These are phyloP conservation scores for Metschnikowia dekortorum DNA, from an alignment of 805 yeast species.

Conservation along the genomic window DNA sequence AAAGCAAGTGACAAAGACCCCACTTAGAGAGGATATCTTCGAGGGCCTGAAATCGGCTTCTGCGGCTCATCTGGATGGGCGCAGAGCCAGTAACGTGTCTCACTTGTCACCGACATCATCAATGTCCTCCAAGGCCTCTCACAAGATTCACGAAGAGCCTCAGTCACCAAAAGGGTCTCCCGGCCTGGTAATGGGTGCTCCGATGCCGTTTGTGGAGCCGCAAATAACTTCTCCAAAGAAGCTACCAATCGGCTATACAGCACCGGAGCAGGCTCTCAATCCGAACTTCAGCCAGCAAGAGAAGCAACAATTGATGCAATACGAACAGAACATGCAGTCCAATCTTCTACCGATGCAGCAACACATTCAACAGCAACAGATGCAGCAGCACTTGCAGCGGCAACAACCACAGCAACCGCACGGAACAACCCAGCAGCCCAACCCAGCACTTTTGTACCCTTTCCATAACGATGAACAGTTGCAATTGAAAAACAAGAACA, in stretches of 20 bases:
- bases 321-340: background rate
- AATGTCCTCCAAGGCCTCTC: constrained; percentile 29
- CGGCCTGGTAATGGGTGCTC: background rate
- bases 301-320: background rate
- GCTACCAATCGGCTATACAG: background rate
- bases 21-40: constrained; percentile 37
- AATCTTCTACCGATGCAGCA: background rate
- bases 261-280: background rate
- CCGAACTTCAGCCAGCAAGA: background rate
- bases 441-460: background rate
- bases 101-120: constrained; percentile 36
- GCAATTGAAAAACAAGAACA: background rate
- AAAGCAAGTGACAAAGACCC: constrained; percentile 15
- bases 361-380: background rate
- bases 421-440: background rate
- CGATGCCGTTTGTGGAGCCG: background rate
- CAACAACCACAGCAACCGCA: constrained; percentile 3
- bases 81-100: constrained; percentile 1
- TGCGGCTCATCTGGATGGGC: constrained; percentile 2
- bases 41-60: constrained; percentile 16
- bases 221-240: background rate
- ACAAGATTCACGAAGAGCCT: constrained; percentile 29
- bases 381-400: constrained; percentile 1
- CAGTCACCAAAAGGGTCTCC: constrained; percentile 41
- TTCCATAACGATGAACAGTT: background rate